phyloP scores from a whole-genome alignment of 2,329 filamentous ascomycete species.

The Davidsoniella virescens region DNA sequence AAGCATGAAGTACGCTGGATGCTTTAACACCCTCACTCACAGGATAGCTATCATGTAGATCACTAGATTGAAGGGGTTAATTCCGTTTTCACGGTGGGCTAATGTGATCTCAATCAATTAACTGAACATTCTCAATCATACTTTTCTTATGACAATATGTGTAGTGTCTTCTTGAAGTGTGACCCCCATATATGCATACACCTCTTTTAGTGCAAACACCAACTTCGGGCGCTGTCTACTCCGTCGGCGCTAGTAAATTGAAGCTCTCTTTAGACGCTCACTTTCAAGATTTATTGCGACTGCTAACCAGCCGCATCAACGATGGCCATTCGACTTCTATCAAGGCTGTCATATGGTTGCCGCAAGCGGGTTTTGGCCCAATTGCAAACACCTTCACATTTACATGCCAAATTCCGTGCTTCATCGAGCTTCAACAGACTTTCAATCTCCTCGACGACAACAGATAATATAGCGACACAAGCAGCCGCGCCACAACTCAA shows the following conservation, averaged over 20 bases:
- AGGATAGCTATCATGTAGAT: no score
- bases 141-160: no score
- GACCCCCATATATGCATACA: background rate
- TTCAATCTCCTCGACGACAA: background rate
- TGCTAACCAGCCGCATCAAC: background rate
- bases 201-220: background rate
- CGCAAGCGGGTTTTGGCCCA: background rate
- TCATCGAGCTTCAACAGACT: background rate
- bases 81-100: no score
- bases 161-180: background rate
- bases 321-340: slow-evolving; percentile 5
- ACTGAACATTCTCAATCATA: no score
- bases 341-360: slow-evolving; percentile 3
- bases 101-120: no score
- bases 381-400: background rate
- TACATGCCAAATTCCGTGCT: background rate
- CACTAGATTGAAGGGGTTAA: no score
- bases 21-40: background rate
- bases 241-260: background rate
- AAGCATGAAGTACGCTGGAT: background rate
- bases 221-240: background rate
- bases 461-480: slow-evolving; percentile 13
- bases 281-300: no score
- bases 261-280: no score
- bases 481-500: slow-evolving; percentile 17